Evolutionary conservation across 257 asterid genomes (phyloP), one percentile per base, ranked within the genome.

Genomic region (Solanum paucissectum): DNA sequence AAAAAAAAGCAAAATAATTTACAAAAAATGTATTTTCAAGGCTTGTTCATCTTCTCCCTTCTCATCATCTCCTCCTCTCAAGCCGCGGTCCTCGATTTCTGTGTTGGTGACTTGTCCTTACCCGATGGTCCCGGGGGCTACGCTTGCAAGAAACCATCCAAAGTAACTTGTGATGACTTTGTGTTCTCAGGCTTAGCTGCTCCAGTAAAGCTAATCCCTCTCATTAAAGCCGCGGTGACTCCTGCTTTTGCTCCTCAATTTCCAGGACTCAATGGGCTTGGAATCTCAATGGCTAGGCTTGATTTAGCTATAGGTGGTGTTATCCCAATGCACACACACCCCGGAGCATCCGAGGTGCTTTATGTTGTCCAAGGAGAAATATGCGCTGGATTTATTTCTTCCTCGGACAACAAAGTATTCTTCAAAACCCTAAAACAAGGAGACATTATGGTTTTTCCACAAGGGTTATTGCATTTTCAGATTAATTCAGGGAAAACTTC

Each of bases 291-390:
- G 2, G 98, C 94, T 10, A 93, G 96, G 3, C 85, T 96, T 86
- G 98, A 96, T 60, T 73, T 95, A n/a, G 98, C 94, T 32, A 85
- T 95, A 0, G 91, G 91, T 0, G 98, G 98, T 1, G 95, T 95
- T 4, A 42, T 95, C 21, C 98, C 98, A 20, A 72, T 95, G 91
- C 98, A 96, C 90, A 95, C 98, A 12, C 98, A 96, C 91, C 98
- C 98, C 0, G 97, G 90, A 2, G 98, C 94, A 1, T 90, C 95
- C 1, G 98, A 95, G 87, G 66, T 95, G 3, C 89, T 94, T 27
- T 68, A 93, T 9, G 96, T 93, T 0, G 90, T 88, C 14, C 90
- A 93, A 87, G 99, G 98, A 0, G 4, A 84, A 12, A 85, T 95
- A 4, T 79, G 87, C 0, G 84, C 97, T 0, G 98, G 93, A 1